Evolutionary conservation across 2,329 filamentous ascomycete genomes (phyloP), one percentile per base, ranked within the genome.

Genomic region (Phoma sp.): DNA sequence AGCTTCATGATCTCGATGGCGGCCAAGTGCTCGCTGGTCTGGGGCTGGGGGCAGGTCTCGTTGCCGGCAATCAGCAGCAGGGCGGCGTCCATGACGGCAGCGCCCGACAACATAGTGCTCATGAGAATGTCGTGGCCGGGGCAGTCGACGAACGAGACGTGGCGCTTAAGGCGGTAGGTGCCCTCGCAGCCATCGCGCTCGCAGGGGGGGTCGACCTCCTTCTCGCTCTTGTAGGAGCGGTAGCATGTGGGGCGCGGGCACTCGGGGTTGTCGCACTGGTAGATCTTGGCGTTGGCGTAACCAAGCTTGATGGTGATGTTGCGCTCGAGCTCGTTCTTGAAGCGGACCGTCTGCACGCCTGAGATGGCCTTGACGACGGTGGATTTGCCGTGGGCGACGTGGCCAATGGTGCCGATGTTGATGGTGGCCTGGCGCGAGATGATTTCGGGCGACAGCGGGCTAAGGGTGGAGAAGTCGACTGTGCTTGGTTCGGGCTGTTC

Each of bases 1-100:
- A 99, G 87, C 85, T 99, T 99, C 95, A 99, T 99, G 76, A 99
- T 99, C 80, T 99, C 95, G 74, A 99, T 98, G 64, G 95, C 95
- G 65, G 95, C 95, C 82, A 99, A 84, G 84, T 99, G 95, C 82
- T 99, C 95, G 22, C 94, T 97, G 17, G 95, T 99, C 81, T 99
- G 95, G 45, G 95, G 95, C 79, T 99, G 95, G 31, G 95, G 95
- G 82, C 95, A 98, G 47, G 91, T 88, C 88, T 99, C 95, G 82
- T 99, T 99, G 76, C 95, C 95, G 60, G 95, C 95, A 75, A 99
- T 97, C 50, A 99, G 85, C 51, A 99, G 87, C 57, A 99, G 86
- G 17, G 95, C 95, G 63, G 95, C 95, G 80, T 99, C 95, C 95
- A 99, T 99, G 85, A 99, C 95, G 63, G 95, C 95, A 70, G 95